Percentiles rank a stretch among this genome's conserved stretches.
Evolutionary conservation across 352 stramenopile genomes (phyloP).

Genomic region (Globisporangium radiosum): DNA sequence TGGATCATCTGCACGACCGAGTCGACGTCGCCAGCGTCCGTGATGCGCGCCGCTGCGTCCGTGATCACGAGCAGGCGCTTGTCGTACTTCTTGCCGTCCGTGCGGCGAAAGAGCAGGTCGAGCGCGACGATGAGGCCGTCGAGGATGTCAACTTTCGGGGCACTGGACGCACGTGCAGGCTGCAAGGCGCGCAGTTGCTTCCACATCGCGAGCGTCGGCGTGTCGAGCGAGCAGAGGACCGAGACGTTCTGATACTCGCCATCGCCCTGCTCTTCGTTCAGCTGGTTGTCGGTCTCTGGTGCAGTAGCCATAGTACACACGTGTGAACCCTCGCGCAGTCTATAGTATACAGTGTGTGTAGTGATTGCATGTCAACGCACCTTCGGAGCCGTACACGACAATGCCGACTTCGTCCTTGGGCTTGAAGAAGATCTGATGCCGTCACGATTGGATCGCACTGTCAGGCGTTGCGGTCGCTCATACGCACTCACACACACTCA

Average conservation of each 20-base stretch:
- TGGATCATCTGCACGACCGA: conserved; percentile 69
- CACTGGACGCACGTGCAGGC: conserved; percentile 8
- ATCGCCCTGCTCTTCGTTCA: conserved; percentile 63
- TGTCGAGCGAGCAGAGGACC: conserved; percentile 57
- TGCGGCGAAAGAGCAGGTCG: conserved; percentile 69
- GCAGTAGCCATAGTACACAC: background rate
- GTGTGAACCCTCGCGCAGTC: background rate
- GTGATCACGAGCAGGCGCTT: conserved; percentile 74
- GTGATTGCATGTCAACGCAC: background rate
- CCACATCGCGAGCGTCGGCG: conserved; percentile 54
- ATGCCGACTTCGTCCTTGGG: conserved; percentile 76
- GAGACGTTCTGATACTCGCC: conserved; percentile 55
- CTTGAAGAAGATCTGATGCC: conserved; percentile 60
- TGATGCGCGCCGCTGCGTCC: conserved; percentile 54
- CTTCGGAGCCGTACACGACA: conserved; percentile 66
- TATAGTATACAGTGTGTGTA: too few species aligned
- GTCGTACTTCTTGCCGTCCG: conserved; percentile 73
- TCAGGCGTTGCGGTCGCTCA: background rate
- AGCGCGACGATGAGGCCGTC: conserved; percentile 79
- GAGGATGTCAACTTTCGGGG: conserved; percentile 61
- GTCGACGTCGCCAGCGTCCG: conserved; percentile 56
- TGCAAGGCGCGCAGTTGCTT: conserved; percentile 38
- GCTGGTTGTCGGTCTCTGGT: conserved; percentile 69
- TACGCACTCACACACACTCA: too few species aligned
- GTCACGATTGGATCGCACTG: too few species aligned